These are phyloP conservation scores for Malassezia vespertilionis DNA, from an alignment of 1,284 basidiomycete genomes.

Conservation along the genomic window DNA sequence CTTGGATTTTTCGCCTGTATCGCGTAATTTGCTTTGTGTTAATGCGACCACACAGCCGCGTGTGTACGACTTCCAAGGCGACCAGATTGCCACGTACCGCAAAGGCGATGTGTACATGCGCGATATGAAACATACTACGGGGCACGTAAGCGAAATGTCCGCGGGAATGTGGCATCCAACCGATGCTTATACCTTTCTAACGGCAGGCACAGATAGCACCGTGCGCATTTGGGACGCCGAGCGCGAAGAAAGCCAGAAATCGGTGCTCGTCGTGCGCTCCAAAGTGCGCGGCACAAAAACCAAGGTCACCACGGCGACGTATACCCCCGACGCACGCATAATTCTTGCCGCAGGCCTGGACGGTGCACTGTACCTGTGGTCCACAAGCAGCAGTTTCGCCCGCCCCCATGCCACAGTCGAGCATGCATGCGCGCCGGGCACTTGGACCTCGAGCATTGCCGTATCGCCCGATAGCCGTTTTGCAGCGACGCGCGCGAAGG, in stretches of 20 bases:
- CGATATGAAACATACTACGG: constrained; percentile 92
- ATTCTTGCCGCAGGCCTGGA: constrained; percentile 64
- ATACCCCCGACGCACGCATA: constrained; percentile 9
- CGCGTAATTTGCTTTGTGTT: constrained; percentile 49
- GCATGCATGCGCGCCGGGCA: constrained; percentile 69
- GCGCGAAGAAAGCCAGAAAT: constrained; percentile 76
- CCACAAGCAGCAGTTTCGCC: constrained; percentile 76
- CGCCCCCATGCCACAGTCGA: constrained; percentile 75
- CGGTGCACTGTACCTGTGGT: constrained; percentile 85
- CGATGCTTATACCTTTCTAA: constrained; percentile 71
- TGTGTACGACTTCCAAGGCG: constrained; percentile 57
- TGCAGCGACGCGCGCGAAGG: constrained; percentile 68
- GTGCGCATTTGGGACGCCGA: constrained; percentile 92
- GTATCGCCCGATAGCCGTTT: constrained; percentile 74
- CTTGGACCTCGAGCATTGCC: constrained; percentile 69
- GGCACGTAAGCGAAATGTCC: constrained; percentile 84
- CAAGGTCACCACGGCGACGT: constrained; percentile 59
- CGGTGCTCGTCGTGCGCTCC: constrained; percentile 87
- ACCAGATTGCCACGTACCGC: constrained; percentile 50
- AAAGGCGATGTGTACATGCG: constrained; percentile 97
- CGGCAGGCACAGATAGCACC: constrained; percentile 85
- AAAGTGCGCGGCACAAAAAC: constrained; percentile 91
- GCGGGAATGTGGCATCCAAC: constrained; percentile 84
- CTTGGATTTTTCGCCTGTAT: constrained; percentile 22
- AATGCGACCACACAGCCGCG: constrained; percentile 78